Conservation (phyloP, 805 yeast genomes). For the Hanseniaspora vineae region DNA sequence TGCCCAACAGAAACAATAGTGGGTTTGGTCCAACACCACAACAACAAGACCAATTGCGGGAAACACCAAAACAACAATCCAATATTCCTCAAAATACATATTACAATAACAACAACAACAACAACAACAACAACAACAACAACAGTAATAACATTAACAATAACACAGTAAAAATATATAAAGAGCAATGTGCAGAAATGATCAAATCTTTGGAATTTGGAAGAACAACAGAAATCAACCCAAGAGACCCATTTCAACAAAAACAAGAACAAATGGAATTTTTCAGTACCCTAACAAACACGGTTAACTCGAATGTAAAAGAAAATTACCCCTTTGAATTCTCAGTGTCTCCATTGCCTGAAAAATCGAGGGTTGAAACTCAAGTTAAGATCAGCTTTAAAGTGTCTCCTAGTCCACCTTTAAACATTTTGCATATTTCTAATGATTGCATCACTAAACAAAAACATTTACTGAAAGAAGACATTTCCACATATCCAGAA, state of each 20-base stretch:
- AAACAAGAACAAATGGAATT: constrained; percentile 10
- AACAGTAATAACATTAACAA: not conserved
- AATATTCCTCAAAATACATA: not conserved
- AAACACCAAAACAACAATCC: too few relatives aligned
- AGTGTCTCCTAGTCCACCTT: constrained; percentile 66
- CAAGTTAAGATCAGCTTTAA: constrained; percentile 69
- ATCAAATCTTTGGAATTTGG: not conserved
- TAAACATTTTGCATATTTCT: constrained; percentile 65
- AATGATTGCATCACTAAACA: constrained; percentile 81
- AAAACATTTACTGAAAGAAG: constrained; percentile 53
- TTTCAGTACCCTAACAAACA: too few relatives aligned
- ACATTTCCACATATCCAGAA: constrained; percentile 27
- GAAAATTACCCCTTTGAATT: constrained; percentile 31
- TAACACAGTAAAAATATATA: not conserved
- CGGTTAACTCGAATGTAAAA: constrained; percentile 16
- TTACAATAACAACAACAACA: not conserved
- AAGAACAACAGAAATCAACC: constrained; percentile 6
- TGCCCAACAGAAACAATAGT: too few relatives aligned
- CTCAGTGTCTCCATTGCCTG: constrained; percentile 52
- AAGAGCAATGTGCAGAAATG: not conserved
- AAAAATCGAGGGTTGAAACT: constrained; percentile 84
- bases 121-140: too few relatives aligned
- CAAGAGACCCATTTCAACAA: constrained; percentile 1
- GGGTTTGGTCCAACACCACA: too few relatives aligned
- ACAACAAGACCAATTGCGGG: too few relatives aligned